Evolutionary conservation across 2,329 filamentous ascomycete species (phyloP).

Genomic region (Stagonosporopsis tanaceti): DNA sequence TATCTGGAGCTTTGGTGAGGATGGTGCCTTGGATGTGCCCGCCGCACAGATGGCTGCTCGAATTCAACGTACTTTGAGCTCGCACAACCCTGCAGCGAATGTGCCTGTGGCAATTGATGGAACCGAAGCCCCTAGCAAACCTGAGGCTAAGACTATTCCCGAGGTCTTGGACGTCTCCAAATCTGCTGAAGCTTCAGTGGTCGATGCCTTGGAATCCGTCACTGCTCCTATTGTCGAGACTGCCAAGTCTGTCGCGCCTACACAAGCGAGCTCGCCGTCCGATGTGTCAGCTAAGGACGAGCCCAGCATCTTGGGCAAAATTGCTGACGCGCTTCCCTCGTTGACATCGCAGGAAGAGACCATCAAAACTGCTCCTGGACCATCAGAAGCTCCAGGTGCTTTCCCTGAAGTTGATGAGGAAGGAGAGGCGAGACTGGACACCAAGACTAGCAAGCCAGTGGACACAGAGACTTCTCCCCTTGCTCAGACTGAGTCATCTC

Average conservation of each 20-base stretch:
- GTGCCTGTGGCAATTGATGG: background rate
- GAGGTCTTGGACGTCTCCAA: background rate
- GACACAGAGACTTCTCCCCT: background rate
- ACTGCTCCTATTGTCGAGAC: constrained; percentile 9
- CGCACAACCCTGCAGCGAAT: constrained; percentile 4
- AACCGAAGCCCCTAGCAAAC: background rate
- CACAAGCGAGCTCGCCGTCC: background rate
- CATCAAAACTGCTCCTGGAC: constrained; percentile 18
- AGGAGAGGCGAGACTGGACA: constrained; percentile 6
- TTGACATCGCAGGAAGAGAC: constrained; percentile 11
- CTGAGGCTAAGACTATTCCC: background rate
- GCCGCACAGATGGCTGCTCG: constrained; percentile 40
- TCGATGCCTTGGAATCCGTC: constrained; percentile 8
- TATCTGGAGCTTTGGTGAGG: constrained; percentile 48
- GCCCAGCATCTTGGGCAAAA: constrained; percentile 9
- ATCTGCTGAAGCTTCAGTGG: constrained; percentile 2
- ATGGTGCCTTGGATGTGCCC: constrained; percentile 45
- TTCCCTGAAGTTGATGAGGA: constrained; percentile 24
- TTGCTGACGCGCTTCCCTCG: constrained; percentile 14
- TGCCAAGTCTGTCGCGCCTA: constrained; percentile 9
- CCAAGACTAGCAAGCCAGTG: background rate
- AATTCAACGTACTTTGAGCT: constrained; percentile 34
- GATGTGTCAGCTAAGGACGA: constrained; percentile 17
- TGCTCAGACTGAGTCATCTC: constrained; percentile 4
- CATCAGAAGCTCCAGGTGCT: constrained; percentile 31